phyloP scores from a whole-genome alignment of 2,329 filamentous ascomycete species.

The Cadophora sp. region DNA sequence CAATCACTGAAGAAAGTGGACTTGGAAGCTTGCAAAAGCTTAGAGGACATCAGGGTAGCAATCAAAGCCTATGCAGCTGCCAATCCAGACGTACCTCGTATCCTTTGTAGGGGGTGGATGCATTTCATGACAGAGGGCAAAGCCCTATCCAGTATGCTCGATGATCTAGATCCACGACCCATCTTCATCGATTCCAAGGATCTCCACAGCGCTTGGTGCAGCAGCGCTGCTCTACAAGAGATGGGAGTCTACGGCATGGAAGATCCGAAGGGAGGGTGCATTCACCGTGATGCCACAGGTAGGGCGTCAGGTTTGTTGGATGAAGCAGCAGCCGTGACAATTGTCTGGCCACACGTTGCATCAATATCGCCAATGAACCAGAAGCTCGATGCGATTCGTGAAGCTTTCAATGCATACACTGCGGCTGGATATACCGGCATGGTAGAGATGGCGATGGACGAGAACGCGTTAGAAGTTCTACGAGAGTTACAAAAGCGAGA shows the following conservation, averaged over 20 bases:
- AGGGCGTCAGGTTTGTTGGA: slow-evolving; percentile 57
- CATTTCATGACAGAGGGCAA: slow-evolving; percentile 59
- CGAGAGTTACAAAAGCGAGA: slow-evolving; percentile 48
- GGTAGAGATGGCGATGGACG: slow-evolving; percentile 66
- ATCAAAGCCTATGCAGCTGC: slow-evolving; percentile 53
- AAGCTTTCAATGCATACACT: slow-evolving; percentile 56
- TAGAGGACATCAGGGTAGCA: slow-evolving; percentile 55
- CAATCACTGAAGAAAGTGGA: slow-evolving; percentile 59
- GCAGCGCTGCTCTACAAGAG: slow-evolving; percentile 56
- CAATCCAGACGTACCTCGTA: slow-evolving; percentile 53
- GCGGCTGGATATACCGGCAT: slow-evolving; percentile 59
- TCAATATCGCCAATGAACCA: slow-evolving; percentile 55
- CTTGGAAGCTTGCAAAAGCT: slow-evolving; percentile 53
- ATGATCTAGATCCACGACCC: slow-evolving; percentile 57
- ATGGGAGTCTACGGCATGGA: slow-evolving; percentile 48
- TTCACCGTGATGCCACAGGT: slow-evolving; percentile 55
- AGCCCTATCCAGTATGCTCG: slow-evolving; percentile 56
- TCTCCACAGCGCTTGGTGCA: slow-evolving; percentile 63
- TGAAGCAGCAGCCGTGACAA: slow-evolving; percentile 59
- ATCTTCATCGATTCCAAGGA: slow-evolving; percentile 64
- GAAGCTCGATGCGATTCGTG: slow-evolving; percentile 52
- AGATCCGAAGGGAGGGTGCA: slow-evolving; percentile 50
- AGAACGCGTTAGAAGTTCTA: slow-evolving; percentile 59
- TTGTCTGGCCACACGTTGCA: slow-evolving; percentile 62
- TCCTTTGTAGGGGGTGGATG: slow-evolving; percentile 62